Evolutionary conservation across 2,329 filamentous ascomycete genomes (phyloP), one percentile per base, ranked within the genome.

Genomic region (Fusarium mexicanum): DNA sequence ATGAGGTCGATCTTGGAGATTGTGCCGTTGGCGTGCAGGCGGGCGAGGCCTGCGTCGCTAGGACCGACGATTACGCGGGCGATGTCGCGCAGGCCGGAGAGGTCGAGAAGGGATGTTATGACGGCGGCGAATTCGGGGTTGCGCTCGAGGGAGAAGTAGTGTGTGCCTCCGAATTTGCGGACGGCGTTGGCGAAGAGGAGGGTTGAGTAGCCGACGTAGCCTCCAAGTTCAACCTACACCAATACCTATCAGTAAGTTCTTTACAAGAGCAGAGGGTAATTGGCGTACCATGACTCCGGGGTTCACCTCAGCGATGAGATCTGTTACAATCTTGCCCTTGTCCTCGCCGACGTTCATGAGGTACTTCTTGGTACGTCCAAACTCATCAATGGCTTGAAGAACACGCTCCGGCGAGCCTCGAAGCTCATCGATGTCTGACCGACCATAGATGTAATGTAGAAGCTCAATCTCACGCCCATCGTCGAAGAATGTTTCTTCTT

Each of bases 191-290:
- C 92, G 78, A 95, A 96, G 3, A 94, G 86, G 67, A 96, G 90
- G 67, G 91, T 91, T 0, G 93, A 96, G 84, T 96, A 96, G 47
- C 94, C 94, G 26, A 95, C 87, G 81, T 96, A 96, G 55, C 93
- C 92, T 53, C 94, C 94, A 0, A 96, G 86, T 80, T 97, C 94
- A 53, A 96, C 87, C 81, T 83, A 12, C 8, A n/a, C 2, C 6
- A 9, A 14, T 4, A 35, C 13, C 35, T 1, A 8, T 72, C 41
- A 67, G 40, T 4, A 24, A 12, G 8, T 11, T 22, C 3, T 5
- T 20, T 1, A 6, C 5, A 29, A 22, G 26, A 55, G 14, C 12
- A 13, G 10, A 22, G 5, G 6, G 13, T 24, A 16, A 12, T 12
- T 8, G 35, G 13, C 62, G 79, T 62, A 89, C 89, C 90, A 95